These are phyloP conservation scores for Phytophthora sp. DNA, from an alignment of 352 stramenopile genomes.

Conservation along the genomic window DNA sequence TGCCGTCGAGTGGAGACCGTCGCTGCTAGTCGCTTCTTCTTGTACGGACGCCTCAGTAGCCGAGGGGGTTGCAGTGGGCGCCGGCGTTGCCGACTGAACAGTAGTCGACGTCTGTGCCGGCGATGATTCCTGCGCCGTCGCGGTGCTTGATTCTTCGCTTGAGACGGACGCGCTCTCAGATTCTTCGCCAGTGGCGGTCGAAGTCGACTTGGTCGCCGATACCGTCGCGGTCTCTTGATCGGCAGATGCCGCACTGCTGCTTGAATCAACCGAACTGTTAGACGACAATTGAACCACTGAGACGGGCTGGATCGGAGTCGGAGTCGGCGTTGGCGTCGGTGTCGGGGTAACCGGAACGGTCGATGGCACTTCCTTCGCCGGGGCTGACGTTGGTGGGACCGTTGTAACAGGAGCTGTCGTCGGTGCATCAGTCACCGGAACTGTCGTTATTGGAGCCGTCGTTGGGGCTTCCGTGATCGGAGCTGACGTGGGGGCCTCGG, in stretches of 20 bases:
- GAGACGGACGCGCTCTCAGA: not conserved
- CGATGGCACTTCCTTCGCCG: not conserved
- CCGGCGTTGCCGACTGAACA: constrained; percentile 6
- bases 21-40: constrained; percentile 22
- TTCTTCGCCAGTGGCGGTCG: not conserved
- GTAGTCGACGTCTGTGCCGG: too few relatives aligned
- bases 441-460: not conserved
- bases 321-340: constrained; percentile 1
- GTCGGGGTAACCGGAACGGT: not conserved
- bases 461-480: constrained; percentile 7
- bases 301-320: not conserved
- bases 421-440: constrained; percentile 5
- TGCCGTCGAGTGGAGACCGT: constrained; percentile 16
- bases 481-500: not conserved
- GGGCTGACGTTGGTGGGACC: not conserved
- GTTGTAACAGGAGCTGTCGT: not conserved
- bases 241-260: not conserved
- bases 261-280: not conserved
- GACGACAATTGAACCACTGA: constrained; percentile 11
- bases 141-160: constrained; percentile 5
- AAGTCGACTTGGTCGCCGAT: constrained; percentile 6
- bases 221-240: not conserved
- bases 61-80: constrained; percentile 9
- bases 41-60: constrained; percentile 25
- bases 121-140: too few relatives aligned